These are phyloP conservation scores for Cordia subcordata DNA, from an alignment of 257 asterid species.

Conservation along the genomic window DNA sequence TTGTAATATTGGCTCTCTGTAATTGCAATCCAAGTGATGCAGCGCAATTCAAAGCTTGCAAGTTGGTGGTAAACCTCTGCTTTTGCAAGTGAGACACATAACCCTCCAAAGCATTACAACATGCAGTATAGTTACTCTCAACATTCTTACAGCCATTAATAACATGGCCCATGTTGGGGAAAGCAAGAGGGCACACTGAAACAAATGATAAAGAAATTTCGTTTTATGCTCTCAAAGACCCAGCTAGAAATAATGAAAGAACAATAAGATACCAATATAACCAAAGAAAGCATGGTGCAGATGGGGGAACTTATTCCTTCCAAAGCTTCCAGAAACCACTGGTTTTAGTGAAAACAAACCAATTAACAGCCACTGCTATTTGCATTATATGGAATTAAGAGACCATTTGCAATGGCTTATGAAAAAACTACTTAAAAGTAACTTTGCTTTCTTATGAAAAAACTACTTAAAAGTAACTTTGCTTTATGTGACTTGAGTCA, in stretches of 20 bases:
- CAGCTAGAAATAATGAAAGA: background rate
- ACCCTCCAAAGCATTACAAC: constrained; percentile 69
- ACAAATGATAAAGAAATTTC: constrained; percentile 9
- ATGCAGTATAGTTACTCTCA: constrained; percentile 45
- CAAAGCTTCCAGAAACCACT: too few relatives aligned
- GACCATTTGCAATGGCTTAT: too few relatives aligned
- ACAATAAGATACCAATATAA: too few relatives aligned
- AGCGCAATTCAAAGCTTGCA: constrained; percentile 96
- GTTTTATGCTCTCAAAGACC: background rate
- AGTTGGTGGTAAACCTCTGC: constrained; percentile 92
- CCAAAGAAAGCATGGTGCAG: too few relatives aligned
- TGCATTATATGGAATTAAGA: too few relatives aligned
- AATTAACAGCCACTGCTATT: too few relatives aligned
- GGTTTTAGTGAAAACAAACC: too few relatives aligned
- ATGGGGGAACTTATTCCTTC: too few relatives aligned
- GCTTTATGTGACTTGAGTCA: too few relatives aligned
- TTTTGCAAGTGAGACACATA: constrained; percentile 85
- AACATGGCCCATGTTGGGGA: constrained; percentile 65
- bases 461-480: too few relatives aligned
- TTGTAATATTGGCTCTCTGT: constrained; percentile 65
- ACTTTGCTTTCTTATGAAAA: too few relatives aligned
- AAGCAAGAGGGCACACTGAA: constrained; percentile 86
- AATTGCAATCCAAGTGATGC: constrained; percentile 73
- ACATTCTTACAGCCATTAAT: constrained; percentile 54
- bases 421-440: too few relatives aligned